Conservation (phyloP, 2,329 filamentous ascomycete species). For the Xylaria multiplex region DNA sequence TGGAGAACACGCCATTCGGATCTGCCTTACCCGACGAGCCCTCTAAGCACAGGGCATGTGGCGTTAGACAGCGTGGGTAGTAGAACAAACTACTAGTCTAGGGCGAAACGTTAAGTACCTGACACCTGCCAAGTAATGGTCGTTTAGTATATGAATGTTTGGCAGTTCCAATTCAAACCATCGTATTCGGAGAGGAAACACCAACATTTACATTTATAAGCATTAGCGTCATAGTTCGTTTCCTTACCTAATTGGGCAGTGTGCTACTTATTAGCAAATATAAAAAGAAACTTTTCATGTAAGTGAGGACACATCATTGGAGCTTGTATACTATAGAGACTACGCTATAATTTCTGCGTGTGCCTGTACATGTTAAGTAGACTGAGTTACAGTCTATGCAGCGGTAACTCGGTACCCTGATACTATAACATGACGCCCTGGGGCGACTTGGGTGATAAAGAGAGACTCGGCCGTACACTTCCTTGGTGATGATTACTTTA, state of each 20-base stretch:
- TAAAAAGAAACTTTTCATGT: background rate
- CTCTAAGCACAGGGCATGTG: slow-evolving; percentile 24
- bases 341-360: no score
- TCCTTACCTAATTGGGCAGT: background rate
- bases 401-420: background rate
- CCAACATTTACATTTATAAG: background rate
- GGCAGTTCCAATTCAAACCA: no score
- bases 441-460: background rate
- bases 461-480: background rate
- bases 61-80: background rate
- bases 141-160: no score
- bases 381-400: no score
- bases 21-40: slow-evolving; percentile 13
- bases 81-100: no score
- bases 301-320: background rate
- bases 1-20: slow-evolving; percentile 29
- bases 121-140: no score
- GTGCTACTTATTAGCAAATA: background rate
- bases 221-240: background rate
- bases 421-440: background rate
- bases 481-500: no score
- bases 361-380: no score
- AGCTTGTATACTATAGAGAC: no score
- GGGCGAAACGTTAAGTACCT: no score
- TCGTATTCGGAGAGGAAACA: slow-evolving; percentile 14